These are phyloP conservation scores for Otatea glauca DNA, from an alignment of 176 grass and related monocot species.

Conservation along the genomic window DNA sequence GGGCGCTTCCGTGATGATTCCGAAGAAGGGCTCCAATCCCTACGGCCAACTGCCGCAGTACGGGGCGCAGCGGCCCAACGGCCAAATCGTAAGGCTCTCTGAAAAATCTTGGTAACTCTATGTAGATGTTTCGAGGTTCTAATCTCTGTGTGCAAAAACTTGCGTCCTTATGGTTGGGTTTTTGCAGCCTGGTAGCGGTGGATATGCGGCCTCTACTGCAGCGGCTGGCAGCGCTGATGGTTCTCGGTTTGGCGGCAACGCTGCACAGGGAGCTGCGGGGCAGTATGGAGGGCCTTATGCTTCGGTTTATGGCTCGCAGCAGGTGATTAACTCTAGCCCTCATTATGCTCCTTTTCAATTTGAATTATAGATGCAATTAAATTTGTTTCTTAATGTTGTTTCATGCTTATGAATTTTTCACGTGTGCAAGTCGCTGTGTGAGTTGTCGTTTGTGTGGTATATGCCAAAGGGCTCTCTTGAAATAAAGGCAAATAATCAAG, in stretches of 20 bases:
- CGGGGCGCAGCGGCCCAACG: slow-evolving; percentile 45
- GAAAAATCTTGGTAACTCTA: background rate
- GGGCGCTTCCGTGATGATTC: slow-evolving; percentile 43
- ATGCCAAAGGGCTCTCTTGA: background rate
- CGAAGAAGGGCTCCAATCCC: slow-evolving; percentile 51
- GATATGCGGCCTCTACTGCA: slow-evolving; percentile 34
- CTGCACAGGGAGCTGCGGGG: slow-evolving; percentile 29
- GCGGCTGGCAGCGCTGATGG: slow-evolving; percentile 27
- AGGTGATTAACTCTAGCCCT: slow-evolving; percentile 29
- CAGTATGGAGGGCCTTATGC: slow-evolving; percentile 60
- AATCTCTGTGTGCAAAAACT: slow-evolving; percentile 25
- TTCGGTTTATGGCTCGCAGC: slow-evolving; percentile 46
- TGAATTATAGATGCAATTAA: slow-evolving; percentile 6
- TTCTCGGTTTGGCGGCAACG: slow-evolving; percentile 40
- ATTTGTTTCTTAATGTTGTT: background rate
- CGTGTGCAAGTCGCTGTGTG: background rate
- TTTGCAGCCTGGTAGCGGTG: slow-evolving; percentile 50
- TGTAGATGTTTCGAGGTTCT: slow-evolving; percentile 14
- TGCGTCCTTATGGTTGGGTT: slow-evolving; percentile 23
- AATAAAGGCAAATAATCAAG: background rate
- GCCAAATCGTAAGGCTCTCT: slow-evolving; percentile 42
- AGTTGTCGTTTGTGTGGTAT: background rate
- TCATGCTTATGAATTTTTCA: slow-evolving; percentile 14
- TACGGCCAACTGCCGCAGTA: slow-evolving; percentile 59
- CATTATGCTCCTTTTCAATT: slow-evolving; percentile 2